These are phyloP conservation scores for Talaromyces sp. DNA, from an alignment of 2,329 filamentous ascomycete genomes.

Conservation along the genomic window DNA sequence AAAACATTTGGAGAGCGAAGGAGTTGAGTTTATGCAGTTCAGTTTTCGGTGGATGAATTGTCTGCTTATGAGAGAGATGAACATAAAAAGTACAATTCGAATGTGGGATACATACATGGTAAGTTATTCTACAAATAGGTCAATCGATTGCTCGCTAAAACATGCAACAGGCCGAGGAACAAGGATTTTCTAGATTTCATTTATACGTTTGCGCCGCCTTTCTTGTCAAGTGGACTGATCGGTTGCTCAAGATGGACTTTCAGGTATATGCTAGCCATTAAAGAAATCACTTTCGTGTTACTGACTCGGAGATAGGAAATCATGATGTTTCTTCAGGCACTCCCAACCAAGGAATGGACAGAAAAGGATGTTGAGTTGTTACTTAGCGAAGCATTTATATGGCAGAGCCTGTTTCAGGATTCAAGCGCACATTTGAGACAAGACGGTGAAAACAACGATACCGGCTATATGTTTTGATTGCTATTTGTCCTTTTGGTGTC, in stretches of 20 bases:
- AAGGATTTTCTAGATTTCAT: conserved; percentile 97
- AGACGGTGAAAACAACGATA: conserved; percentile 29
- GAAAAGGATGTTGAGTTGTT: conserved; percentile 97
- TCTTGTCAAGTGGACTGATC: conserved; percentile 95
- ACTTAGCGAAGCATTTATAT: conserved; percentile 95
- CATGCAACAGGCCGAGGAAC: conserved; percentile 76
- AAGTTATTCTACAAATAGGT: conserved; percentile 23
- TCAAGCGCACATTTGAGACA: conserved; percentile 76
- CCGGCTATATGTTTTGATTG: conserved; percentile 10
- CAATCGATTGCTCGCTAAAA: conserved; percentile 19
- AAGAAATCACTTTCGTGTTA: background rate
- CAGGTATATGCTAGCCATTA: conserved; percentile 36
- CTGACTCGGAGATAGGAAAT: conserved; percentile 61
- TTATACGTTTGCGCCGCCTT: conserved; percentile 98
- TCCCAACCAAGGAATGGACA: conserved; percentile 91
- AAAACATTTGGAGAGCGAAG: conserved; percentile 83
- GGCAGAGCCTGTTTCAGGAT: conserved; percentile 95
- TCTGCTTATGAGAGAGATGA: conserved; percentile 94
- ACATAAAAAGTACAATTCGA: conserved; percentile 89
- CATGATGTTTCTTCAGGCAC: conserved; percentile 97
- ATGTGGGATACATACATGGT: conserved; percentile 99
- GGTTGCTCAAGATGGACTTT: conserved; percentile 95
- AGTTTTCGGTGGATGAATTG: conserved; percentile 99
- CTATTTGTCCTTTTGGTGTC: background rate
- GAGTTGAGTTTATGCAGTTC: conserved; percentile 98